Evolutionary conservation across 192 early-diverging fungal species (phyloP).

Genomic region (Coemansia guatemalensis): DNA sequence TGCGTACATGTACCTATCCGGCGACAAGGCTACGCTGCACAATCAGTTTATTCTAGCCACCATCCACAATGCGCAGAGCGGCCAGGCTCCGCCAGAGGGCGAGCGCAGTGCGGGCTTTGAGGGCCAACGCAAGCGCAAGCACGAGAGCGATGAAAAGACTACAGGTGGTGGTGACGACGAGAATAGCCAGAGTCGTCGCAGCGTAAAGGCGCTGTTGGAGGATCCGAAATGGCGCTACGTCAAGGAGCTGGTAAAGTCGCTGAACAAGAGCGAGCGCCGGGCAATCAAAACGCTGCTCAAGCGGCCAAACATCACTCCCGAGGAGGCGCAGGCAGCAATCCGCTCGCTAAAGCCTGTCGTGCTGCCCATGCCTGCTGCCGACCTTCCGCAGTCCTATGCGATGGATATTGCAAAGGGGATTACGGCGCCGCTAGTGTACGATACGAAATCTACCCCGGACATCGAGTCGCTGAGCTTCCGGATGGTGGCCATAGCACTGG

Average conservation of each 20-base stretch:
- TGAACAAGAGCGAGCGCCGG: slow-evolving; percentile 67
- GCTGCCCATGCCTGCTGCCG: slow-evolving; percentile 51
- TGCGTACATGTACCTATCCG: slow-evolving; percentile 63
- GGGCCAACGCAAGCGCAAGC: slow-evolving; percentile 36
- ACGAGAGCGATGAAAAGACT: slow-evolving; percentile 16
- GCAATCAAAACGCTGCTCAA: slow-evolving; percentile 64
- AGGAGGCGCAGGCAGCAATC: slow-evolving; percentile 33
- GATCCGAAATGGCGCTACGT: slow-evolving; percentile 57
- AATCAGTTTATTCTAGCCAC: slow-evolving; percentile 77
- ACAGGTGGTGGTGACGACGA: slow-evolving; percentile 16
- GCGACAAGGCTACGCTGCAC: slow-evolving; percentile 59
- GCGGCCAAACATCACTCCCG: slow-evolving; percentile 43
- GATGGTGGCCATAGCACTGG: slow-evolving; percentile 67
- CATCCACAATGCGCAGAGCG: slow-evolving; percentile 74
- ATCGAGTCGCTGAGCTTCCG: slow-evolving; percentile 63
- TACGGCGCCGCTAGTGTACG: slow-evolving; percentile 64
- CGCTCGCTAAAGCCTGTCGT: slow-evolving; percentile 51
- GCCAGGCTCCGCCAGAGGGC: slow-evolving; percentile 62
- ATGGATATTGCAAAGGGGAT: slow-evolving; percentile 68
- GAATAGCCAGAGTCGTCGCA: slow-evolving; percentile 48
- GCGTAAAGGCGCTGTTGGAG: slow-evolving; percentile 55
- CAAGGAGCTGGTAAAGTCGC: slow-evolving; percentile 69
- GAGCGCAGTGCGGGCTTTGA: slow-evolving; percentile 60
- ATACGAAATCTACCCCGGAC: slow-evolving; percentile 65
- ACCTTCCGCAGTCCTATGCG: slow-evolving; percentile 54